phyloP scores from a whole-genome alignment of 2,329 filamentous ascomycete genomes.

The Cercospora sojina region DNA sequence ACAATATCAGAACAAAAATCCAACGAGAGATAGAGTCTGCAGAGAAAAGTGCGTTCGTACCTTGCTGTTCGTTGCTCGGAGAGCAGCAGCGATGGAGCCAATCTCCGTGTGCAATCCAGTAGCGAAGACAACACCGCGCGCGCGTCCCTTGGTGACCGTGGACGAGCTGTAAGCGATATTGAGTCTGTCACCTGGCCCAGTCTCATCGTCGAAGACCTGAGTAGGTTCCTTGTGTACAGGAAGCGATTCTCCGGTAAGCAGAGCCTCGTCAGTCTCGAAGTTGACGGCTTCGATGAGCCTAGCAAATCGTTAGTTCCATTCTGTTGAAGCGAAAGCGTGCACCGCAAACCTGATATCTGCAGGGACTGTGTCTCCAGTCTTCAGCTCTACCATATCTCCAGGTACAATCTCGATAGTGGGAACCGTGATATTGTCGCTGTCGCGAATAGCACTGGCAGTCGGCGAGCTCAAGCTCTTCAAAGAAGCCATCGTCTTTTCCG shows the following conservation, averaged over 20 bases:
- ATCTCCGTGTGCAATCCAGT: conserved; percentile 73
- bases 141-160: conserved; percentile 67
- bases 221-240: conserved; percentile 65
- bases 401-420: conserved; percentile 46
- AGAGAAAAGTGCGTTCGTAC: conserved; percentile 8
- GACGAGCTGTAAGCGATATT: conserved; percentile 71
- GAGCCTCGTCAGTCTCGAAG: conserved; percentile 63
- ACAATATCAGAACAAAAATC: neutral
- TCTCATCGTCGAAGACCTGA: conserved; percentile 51
- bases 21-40: neutral
- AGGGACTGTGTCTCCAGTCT: conserved; percentile 50
- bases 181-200: conserved; percentile 64
- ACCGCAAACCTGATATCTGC: conserved; percentile 41
- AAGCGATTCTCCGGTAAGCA: conserved; percentile 70
- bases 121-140: conserved; percentile 64
- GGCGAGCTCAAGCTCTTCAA: conserved; percentile 47
- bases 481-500: conserved; percentile 52
- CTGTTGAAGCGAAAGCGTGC: neutral
- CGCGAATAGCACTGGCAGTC: conserved; percentile 47
- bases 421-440: conserved; percentile 44
- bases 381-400: conserved; percentile 49
- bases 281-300: conserved; percentile 43
- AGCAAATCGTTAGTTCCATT: conserved; percentile 37
- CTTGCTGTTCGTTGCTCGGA: conserved; percentile 59
- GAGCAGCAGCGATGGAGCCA: conserved; percentile 68